Conservation (phyloP, 257 asterid species). For the Rauvolfia tetraphylla region DNA sequence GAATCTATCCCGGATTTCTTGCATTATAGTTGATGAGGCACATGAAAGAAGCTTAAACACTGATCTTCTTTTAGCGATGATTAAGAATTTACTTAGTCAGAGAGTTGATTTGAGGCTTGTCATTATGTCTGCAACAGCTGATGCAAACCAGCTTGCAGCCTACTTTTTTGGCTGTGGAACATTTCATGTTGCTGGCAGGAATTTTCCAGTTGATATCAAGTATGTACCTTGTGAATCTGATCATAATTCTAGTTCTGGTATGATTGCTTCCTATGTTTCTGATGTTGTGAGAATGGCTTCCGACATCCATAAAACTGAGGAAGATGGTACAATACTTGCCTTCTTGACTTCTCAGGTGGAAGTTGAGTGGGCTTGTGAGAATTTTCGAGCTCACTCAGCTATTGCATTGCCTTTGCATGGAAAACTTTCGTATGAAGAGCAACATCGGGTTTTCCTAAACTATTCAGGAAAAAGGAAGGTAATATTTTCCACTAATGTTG, state of each 20-base stretch:
- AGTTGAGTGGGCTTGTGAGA: conserved; percentile 96
- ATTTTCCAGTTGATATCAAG: conserved; percentile 69
- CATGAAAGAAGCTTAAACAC: conserved; percentile 96
- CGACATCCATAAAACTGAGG: conserved; percentile 52
- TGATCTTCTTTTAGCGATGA: conserved; percentile 82
- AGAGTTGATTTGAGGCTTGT: conserved; percentile 72
- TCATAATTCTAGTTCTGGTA: conserved; percentile 28
- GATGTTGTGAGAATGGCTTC: conserved; percentile 61
- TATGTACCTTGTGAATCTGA: conserved; percentile 59
- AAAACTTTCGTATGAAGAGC: conserved; percentile 77
- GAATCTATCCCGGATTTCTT: conserved; percentile 58
- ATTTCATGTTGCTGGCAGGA: conserved; percentile 69
- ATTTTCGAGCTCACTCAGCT: conserved; percentile 49
- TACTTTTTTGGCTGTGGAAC: conserved; percentile 74
- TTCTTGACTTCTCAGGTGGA: conserved; percentile 96
- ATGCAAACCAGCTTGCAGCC: conserved; percentile 67
- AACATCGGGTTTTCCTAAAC: conserved; percentile 52
- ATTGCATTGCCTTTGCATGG: conserved; percentile 80
- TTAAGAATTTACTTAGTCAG: conserved; percentile 61
- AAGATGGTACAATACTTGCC: conserved; percentile 83
- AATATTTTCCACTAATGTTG: conserved; percentile 80
- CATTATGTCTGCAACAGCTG: conserved; percentile 95
- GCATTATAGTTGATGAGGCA: conserved; percentile 92
- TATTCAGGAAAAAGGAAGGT: conserved; percentile 74
- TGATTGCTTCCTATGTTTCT: conserved; percentile 53